A percentile compares a stretch with the other conserved stretches of the same genome.
phyloP scores from a whole-genome alignment of 2,329 filamentous ascomycete species.

The Geosmithia flava region DNA sequence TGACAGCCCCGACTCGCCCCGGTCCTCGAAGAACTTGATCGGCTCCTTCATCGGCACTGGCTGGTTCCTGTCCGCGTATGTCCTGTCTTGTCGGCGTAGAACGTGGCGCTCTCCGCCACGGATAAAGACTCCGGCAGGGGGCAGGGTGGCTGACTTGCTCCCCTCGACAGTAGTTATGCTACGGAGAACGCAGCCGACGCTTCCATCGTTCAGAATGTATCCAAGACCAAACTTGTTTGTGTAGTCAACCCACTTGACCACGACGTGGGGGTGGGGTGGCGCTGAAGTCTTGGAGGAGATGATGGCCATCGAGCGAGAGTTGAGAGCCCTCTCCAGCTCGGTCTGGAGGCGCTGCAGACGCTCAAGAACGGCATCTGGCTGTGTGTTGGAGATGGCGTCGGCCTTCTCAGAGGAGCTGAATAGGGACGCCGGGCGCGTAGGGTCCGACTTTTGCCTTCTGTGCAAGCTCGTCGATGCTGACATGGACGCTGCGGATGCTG shows the following conservation, averaged over 20 bases:
- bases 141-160: slow-evolving; percentile 38
- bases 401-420: slow-evolving; percentile 43
- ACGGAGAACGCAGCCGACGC: slow-evolving; percentile 57
- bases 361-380: slow-evolving; percentile 44
- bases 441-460: slow-evolving; percentile 15
- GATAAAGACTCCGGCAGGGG: slow-evolving; percentile 61
- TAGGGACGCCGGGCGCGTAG: slow-evolving; percentile 30
- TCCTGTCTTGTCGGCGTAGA: slow-evolving; percentile 42
- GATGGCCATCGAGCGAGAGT: slow-evolving; percentile 50
- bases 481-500: slow-evolving; percentile 7
- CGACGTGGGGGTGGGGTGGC: slow-evolving; percentile 47
- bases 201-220: slow-evolving; percentile 73
- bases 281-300: slow-evolving; percentile 40
- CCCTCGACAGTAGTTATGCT: slow-evolving; percentile 41
- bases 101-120: slow-evolving; percentile 61
- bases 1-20: slow-evolving; percentile 49
- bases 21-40: slow-evolving; percentile 66
- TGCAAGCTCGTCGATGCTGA: slow-evolving; percentile 7
- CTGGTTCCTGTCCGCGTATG: slow-evolving; percentile 45
- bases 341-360: slow-evolving; percentile 43
- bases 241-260: slow-evolving; percentile 80
- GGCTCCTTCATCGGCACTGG: slow-evolving; percentile 48
- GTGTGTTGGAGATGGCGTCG: slow-evolving; percentile 35
- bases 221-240: slow-evolving; percentile 78
- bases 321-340: slow-evolving; percentile 50